These are phyloP conservation scores for Microcyclosporella mali DNA, from an alignment of 2,329 filamentous ascomycete species.

Conservation along the genomic window DNA sequence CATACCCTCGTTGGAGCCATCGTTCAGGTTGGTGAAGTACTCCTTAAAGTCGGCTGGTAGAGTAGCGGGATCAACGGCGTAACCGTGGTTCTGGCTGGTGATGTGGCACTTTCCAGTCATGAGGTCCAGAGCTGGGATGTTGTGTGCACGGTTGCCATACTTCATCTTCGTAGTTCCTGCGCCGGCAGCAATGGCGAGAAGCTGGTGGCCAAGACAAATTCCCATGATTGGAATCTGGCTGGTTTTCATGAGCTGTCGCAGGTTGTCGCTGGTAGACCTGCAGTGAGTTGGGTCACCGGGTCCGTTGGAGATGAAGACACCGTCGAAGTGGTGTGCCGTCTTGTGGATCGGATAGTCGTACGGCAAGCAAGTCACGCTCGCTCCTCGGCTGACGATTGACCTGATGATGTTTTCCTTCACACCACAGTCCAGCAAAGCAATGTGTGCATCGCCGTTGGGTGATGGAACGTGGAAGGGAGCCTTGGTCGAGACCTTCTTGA, in stretches of 20 bases:
- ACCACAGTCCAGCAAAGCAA: constrained; percentile 94
- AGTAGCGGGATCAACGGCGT: constrained; percentile 81
- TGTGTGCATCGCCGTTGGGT: constrained; percentile 73
- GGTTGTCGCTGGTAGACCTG: constrained; percentile 87
- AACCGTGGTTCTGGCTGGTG: constrained; percentile 97
- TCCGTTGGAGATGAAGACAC: constrained; percentile 98
- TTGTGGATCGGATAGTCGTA: constrained; percentile 98
- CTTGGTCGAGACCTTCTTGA: constrained; percentile 95
- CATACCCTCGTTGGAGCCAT: constrained; percentile 95
- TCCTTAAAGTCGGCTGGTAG: constrained; percentile 86
- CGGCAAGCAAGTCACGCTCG: constrained; percentile 89
- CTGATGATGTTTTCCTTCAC: constrained; percentile 99
- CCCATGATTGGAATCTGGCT: constrained; percentile 93
- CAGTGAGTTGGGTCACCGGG: constrained; percentile 97
- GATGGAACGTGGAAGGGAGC: constrained; percentile 93
- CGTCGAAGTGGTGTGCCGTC: constrained; percentile 94
- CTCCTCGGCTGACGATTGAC: constrained; percentile 83
- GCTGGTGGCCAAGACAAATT: constrained; percentile 95
- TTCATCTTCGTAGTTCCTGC: constrained; percentile 94
- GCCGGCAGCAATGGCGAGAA: constrained; percentile 82
- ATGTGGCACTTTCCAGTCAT: constrained; percentile 98
- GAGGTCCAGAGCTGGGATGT: constrained; percentile 91
- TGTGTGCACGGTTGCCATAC: constrained; percentile 98
- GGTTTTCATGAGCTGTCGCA: constrained; percentile 81
- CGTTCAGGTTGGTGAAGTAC: constrained; percentile 97